Evolutionary conservation across 176 grass and related monocot species (phyloP), one percentile per base, ranked within the genome.

Genomic region (Panicum miliaceum): DNA sequence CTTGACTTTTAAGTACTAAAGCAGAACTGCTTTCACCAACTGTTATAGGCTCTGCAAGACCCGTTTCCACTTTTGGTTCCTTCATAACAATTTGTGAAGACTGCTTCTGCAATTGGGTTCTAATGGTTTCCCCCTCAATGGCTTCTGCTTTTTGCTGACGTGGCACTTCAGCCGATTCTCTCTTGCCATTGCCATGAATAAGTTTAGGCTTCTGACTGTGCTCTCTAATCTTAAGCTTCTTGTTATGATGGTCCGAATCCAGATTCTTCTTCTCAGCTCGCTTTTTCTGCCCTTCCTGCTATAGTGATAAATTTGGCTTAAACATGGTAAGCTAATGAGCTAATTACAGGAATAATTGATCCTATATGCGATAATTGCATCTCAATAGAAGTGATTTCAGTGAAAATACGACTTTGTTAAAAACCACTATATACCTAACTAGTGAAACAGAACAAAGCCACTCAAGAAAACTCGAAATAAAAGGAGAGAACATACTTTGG

Each of bases 221-320:
- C 38, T 81, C 60, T 63, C 81, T 81, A 35, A n/a, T 27, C 57
- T 82, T 90, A 46, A 78, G 56, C 78, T 86, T 90, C 73, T 86
- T 90, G 37, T 46, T 86, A 78, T 3, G 29, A 8, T 78, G 45
- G 26, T 78, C 64, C 34, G 54, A 43, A 85, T 78, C 47, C 69
- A 71, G 22, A 86, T 82, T 66, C 48, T 84, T 85, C 53, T 38
- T 82, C 46, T 77, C 65, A 72, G 34, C 11, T 86, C 76, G 23
- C 22, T 51, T 78, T 73, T 82, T 90, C 37, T 72, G 46, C 51
- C 25, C 64, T 72, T 38, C 83, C 88, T 90, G 77, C 37, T 90
- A 27, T 11, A 80, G 27, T 29, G 40, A 25, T 59, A 74, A 75
- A 0, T 42, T 74, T 77, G 13, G 47, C 43, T 66, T 25, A 75